A percentile compares a stretch with the other conserved stretches of the same genome.
Evolutionary conservation across 2,329 filamentous ascomycete species (phyloP).

Genomic region (Clarireedia homoeocarpa): DNA sequence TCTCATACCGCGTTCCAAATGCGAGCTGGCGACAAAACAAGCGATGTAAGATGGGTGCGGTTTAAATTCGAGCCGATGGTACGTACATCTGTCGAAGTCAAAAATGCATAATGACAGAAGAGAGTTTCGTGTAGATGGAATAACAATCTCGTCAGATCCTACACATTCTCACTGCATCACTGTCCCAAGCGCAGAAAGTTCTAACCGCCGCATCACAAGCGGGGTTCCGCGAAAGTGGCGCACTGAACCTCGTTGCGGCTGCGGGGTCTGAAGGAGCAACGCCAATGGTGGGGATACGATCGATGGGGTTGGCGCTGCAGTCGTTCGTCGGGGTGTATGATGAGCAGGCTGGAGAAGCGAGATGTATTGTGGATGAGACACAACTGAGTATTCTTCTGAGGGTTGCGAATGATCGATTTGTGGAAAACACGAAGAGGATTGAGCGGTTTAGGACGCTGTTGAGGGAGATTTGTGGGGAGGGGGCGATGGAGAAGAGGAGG

Average conservation of each 20-base stretch:
- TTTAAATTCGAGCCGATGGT: slow-evolving; percentile 97
- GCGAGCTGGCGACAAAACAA: slow-evolving; percentile 4
- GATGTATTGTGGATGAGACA: slow-evolving; percentile 51
- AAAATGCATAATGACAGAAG: too few relatives aligned
- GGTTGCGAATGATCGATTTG: slow-evolving; percentile 69
- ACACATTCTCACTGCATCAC: slow-evolving; percentile 73
- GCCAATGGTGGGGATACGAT: slow-evolving; percentile 80
- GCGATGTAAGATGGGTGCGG: slow-evolving; percentile 48
- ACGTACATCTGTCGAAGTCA: slow-evolving; percentile 28
- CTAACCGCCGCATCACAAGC: slow-evolving; percentile 69
- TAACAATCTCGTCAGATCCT: slow-evolving; percentile 56
- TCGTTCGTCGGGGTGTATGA: slow-evolving; percentile 61
- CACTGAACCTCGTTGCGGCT: slow-evolving; percentile 51
- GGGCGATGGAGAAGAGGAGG: slow-evolving; percentile 16
- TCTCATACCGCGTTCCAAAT: neutral
- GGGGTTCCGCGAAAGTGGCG: slow-evolving; percentile 85
- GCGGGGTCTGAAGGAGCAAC: slow-evolving; percentile 31
- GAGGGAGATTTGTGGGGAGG: slow-evolving; percentile 12
- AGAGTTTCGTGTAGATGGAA: too few relatives aligned
- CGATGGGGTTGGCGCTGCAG: slow-evolving; percentile 74
- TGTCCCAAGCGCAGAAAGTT: slow-evolving; percentile 65
- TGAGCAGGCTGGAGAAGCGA: slow-evolving; percentile 31
- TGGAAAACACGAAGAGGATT: slow-evolving; percentile 60
- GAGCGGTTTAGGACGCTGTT: slow-evolving; percentile 49
- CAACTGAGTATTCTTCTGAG: slow-evolving; percentile 61